These are phyloP conservation scores for Alternaria longipes DNA, from an alignment of 2,329 filamentous ascomycete species.

Conservation along the genomic window DNA sequence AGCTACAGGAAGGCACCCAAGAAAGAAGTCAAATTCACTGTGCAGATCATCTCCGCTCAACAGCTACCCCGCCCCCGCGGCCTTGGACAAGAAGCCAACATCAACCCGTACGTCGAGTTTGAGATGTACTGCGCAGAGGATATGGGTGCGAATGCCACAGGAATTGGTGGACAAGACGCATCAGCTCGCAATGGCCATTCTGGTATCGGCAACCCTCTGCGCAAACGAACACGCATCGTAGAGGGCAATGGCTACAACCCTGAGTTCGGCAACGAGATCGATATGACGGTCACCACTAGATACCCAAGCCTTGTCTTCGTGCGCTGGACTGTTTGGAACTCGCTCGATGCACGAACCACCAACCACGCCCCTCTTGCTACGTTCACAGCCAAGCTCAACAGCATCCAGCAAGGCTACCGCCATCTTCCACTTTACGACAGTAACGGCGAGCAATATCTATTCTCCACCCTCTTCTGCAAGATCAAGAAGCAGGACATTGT, in stretches of 20 bases:
- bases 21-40: constrained; percentile 82
- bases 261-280: constrained; percentile 80
- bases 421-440: constrained; percentile 89
- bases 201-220: constrained; percentile 75
- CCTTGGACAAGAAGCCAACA: constrained; percentile 74
- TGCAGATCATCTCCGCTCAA: constrained; percentile 92
- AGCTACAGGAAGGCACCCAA: constrained; percentile 74
- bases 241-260: constrained; percentile 94
- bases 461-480: constrained; percentile 92
- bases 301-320: constrained; percentile 94
- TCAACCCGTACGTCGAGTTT: constrained; percentile 94
- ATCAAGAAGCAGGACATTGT: constrained; percentile 71
- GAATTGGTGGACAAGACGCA: constrained; percentile 71
- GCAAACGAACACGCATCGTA: constrained; percentile 80
- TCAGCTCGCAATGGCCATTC: constrained; percentile 71
- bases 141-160: constrained; percentile 77
- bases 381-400: constrained; percentile 91
- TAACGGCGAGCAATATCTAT: constrained; percentile 90
- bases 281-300: constrained; percentile 88
- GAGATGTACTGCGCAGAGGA: constrained; percentile 96
- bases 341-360: constrained; percentile 76
- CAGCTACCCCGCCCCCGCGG: constrained; percentile 86
- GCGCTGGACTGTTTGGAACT: constrained; percentile 90
- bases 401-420: constrained; percentile 89
- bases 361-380: constrained; percentile 76